phyloP scores from a whole-genome alignment of 257 asterid genomes.

The Ilex asprella region DNA sequence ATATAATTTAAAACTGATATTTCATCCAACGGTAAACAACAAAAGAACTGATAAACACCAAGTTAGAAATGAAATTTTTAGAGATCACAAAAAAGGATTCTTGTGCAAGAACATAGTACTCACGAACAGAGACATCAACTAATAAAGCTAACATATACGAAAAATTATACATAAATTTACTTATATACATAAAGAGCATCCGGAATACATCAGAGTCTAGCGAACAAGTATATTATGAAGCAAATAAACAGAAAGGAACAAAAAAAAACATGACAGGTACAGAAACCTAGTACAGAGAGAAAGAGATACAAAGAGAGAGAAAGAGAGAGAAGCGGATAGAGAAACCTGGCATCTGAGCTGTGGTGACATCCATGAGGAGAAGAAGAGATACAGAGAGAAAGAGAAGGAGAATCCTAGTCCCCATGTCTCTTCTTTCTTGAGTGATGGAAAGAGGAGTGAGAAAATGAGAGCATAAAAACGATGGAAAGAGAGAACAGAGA shows the following conservation, averaged over 20 bases:
- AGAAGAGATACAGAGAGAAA: conserved; percentile 25
- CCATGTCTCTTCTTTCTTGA: conserved; percentile 40
- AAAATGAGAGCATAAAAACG: conserved; percentile 29
- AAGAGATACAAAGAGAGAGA: not conserved
- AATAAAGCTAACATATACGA: not conserved
- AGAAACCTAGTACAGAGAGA: not conserved
- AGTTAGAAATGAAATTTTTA: too few species aligned
- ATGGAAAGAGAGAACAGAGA: conserved; percentile 13
- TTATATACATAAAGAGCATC: not conserved
- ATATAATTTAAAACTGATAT: too few species aligned
- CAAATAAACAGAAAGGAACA: conserved; percentile 1
- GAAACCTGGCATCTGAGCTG: conserved; percentile 87
- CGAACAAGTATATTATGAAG: not conserved
- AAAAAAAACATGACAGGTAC: not conserved
- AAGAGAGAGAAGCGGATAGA: conserved; percentile 1
- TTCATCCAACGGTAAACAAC: too few species aligned
- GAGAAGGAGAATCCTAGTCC: conserved; percentile 10
- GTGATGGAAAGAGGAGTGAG: conserved; percentile 7
- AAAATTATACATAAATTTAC: too few species aligned
- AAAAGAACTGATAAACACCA: too few species aligned
- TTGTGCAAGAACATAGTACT: not conserved
- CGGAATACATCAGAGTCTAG: not conserved
- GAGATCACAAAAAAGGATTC: too few species aligned
- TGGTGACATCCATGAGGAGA: conserved; percentile 46
- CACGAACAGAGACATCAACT: not conserved